Conservation (phyloP, 352 stramenopile species). For the Thalassiosira exigua region DNA sequence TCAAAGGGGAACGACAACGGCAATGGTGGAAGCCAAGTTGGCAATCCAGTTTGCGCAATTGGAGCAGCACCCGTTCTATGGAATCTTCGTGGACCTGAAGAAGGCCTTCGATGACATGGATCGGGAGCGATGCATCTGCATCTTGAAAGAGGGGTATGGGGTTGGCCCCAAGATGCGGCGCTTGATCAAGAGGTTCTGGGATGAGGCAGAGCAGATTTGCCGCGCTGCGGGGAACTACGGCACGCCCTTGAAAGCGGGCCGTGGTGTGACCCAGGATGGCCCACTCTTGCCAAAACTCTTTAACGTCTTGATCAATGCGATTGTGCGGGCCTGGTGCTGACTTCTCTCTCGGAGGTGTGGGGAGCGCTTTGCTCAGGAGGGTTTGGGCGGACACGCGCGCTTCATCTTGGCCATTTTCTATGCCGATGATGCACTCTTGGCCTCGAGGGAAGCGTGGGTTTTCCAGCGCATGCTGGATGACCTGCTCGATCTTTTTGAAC, state of each 20-base stretch:
- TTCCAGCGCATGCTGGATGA: neutral
- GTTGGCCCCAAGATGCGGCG: neutral
- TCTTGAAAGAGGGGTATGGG: conserved; percentile 15
- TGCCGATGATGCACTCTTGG: conserved; percentile 10
- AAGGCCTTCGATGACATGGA: conserved; percentile 31
- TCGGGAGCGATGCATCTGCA: neutral
- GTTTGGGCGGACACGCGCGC: neutral
- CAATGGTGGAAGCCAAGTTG: conserved; percentile 15
- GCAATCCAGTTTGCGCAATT: neutral
- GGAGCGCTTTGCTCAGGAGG: neutral
- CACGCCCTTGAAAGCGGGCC: neutral
- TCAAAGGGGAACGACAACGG: conserved; percentile 4
- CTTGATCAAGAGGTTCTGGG: conserved; percentile 10
- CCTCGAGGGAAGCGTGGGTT: neutral
- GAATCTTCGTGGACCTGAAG: conserved; percentile 26
- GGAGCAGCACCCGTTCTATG: conserved; percentile 1
- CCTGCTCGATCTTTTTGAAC: neutral
- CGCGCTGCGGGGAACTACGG: neutral
- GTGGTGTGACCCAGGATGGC: conserved; percentile 19
- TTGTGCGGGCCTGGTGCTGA: conserved; percentile 8
- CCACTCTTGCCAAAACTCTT: conserved; percentile 9
- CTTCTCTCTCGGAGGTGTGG: neutral
- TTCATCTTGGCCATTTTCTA: conserved; percentile 1
- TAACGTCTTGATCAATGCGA: conserved; percentile 30
- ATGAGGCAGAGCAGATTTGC: neutral